These are phyloP conservation scores for Pyrenochaeta sp. DNA, from an alignment of 2,329 filamentous ascomycete genomes.

Conservation along the genomic window DNA sequence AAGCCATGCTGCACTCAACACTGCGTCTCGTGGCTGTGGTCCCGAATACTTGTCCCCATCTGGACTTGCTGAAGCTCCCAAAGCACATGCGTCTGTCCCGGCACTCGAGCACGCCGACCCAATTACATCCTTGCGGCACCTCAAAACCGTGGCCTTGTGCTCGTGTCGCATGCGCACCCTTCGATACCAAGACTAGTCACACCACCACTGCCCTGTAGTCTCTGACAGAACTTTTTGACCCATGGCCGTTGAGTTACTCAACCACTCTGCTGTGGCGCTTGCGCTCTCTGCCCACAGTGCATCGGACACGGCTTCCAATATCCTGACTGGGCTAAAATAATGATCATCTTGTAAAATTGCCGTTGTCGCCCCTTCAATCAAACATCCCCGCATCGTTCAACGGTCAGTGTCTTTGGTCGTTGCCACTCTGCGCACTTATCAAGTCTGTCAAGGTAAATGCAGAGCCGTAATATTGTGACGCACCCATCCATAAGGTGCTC, in stretches of 20 bases:
- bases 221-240: background rate
- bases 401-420: too few species aligned
- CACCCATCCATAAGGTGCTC: too few species aligned
- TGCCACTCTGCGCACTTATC: too few species aligned
- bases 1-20: background rate
- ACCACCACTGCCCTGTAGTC: background rate
- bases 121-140: background rate
- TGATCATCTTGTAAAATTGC: too few species aligned
- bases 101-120: background rate
- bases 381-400: too few species aligned
- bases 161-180: background rate
- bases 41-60: background rate
- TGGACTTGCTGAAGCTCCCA: too few species aligned
- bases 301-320: too few species aligned
- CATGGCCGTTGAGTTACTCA: background rate
- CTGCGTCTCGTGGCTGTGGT: background rate
- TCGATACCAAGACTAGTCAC: background rate
- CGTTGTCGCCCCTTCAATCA: too few species aligned
- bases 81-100: background rate
- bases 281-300: too few species aligned
- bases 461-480: too few species aligned
- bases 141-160: background rate
- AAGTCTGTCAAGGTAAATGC: too few species aligned
- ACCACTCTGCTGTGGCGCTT: background rate
- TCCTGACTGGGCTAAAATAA: too few species aligned